phyloP scores from a whole-genome alignment of 2,329 filamentous ascomycete genomes.

The Lomentospora prolificans region DNA sequence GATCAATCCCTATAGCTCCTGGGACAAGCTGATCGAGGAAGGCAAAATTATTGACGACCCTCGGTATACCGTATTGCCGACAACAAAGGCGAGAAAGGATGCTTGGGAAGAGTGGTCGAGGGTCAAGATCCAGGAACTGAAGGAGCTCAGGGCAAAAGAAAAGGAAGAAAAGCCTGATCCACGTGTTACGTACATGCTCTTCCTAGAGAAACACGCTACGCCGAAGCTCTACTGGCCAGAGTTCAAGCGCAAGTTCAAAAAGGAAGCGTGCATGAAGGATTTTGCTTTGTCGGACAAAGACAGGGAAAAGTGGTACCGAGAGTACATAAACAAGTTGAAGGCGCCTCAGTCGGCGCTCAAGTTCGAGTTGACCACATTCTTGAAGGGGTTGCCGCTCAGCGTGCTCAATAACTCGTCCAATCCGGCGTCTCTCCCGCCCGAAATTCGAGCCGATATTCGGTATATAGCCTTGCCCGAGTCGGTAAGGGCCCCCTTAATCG shows the following conservation, averaged over 20 bases:
- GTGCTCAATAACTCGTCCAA: slow-evolving; percentile 50
- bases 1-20: slow-evolving; percentile 81
- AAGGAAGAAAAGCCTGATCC: slow-evolving; percentile 76
- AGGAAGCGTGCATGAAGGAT: slow-evolving; percentile 72
- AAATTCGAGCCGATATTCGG: slow-evolving; percentile 55
- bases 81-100: slow-evolving; percentile 71
- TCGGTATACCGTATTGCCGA: slow-evolving; percentile 74
- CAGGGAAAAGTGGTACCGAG: slow-evolving; percentile 69
- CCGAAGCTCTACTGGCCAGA: slow-evolving; percentile 96
- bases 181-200: slow-evolving; percentile 67
- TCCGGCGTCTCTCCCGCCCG: slow-evolving; percentile 47
- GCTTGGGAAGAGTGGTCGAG: slow-evolving; percentile 78
- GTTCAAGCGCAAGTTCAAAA: slow-evolving; percentile 84
- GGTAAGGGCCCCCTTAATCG: slow-evolving; percentile 54
- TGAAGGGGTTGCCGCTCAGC: slow-evolving; percentile 50
- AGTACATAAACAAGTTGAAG: slow-evolving; percentile 59
- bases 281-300: slow-evolving; percentile 63
- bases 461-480: slow-evolving; percentile 57
- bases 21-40: slow-evolving; percentile 82
- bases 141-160: slow-evolving; percentile 51
- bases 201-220: slow-evolving; percentile 73
- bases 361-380: slow-evolving; percentile 55
- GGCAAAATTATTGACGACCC: slow-evolving; percentile 74
- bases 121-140: slow-evolving; percentile 62
- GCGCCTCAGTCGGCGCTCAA: slow-evolving; percentile 57